Conservation (phyloP, 1,284 basidiomycete species). For the Cutaneotrichosporon mucoides region DNA sequence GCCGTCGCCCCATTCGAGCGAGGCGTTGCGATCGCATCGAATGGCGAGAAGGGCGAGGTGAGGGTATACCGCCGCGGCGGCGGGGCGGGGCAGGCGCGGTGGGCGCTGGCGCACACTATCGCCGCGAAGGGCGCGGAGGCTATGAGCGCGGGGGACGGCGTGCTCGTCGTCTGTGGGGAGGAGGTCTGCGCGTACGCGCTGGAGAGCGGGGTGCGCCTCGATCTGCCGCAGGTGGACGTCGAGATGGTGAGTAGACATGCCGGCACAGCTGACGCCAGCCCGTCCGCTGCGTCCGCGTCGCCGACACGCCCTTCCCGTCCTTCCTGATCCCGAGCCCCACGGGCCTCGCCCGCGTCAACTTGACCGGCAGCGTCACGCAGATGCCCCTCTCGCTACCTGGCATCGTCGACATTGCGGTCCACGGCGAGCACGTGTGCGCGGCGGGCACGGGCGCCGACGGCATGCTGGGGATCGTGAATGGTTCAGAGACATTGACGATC, state of each 20-base stretch:
- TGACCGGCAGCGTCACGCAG: background rate
- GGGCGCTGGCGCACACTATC: background rate
- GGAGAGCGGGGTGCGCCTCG: background rate
- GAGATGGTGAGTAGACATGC: background rate
- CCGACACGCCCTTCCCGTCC: background rate
- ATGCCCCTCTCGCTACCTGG: background rate
- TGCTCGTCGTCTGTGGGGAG: conserved; percentile 2
- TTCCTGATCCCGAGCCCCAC: background rate
- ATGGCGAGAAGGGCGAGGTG: background rate
- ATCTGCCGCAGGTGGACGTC: background rate
- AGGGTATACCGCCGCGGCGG: conserved; percentile 1
- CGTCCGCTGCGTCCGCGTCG: background rate
- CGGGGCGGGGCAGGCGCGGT: conserved; percentile 1
- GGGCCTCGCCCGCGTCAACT: background rate
- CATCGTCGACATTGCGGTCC: conserved; percentile 12
- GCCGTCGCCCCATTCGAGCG: background rate
- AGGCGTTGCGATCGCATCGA: background rate
- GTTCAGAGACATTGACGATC: background rate
- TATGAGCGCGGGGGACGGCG: background rate
- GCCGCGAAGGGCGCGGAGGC: background rate
- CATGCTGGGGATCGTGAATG: conserved; percentile 3
- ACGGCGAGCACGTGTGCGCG: conserved; percentile 9
- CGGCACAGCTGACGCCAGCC: background rate
- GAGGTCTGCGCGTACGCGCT: conserved; percentile 3
- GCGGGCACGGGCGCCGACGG: conserved; percentile 11